Conservation (phyloP, 768 basidiomycete species). For the Phylloporus arenicola region DNA sequence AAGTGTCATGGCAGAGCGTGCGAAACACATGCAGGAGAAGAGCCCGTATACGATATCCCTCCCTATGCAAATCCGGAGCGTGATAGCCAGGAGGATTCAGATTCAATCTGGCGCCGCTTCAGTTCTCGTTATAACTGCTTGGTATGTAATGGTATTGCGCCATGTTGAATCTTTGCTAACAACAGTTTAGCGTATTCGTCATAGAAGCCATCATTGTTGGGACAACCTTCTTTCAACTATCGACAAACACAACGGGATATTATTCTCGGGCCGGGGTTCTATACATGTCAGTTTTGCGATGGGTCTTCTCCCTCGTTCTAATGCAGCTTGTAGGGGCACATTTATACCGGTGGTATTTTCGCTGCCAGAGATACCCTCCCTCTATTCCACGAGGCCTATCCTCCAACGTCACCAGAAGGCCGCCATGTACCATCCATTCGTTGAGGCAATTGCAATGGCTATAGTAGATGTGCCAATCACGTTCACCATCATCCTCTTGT, state of each 20-base stretch:
- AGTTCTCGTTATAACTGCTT: constrained; percentile 27
- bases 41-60: constrained; percentile 49
- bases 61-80: too few species aligned
- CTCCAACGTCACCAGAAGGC: constrained; percentile 38
- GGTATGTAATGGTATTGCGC: constrained; percentile 7
- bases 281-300: constrained; percentile 55
- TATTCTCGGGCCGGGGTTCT: constrained; percentile 75
- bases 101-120: constrained; percentile 38
- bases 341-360: constrained; percentile 55
- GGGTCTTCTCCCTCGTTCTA: background rate
- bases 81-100: constrained; percentile 43
- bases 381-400: constrained; percentile 43
- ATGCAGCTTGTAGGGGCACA: constrained; percentile 36
- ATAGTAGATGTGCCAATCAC: constrained; percentile 44
- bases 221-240: constrained; percentile 41
- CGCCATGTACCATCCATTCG: constrained; percentile 49
- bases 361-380: constrained; percentile 53
- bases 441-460: constrained; percentile 42
- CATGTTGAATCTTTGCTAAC: background rate
- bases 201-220: constrained; percentile 28
- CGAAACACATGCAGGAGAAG: constrained; percentile 38
- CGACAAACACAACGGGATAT: constrained; percentile 29
- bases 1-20: constrained; percentile 50
- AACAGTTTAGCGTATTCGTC: constrained; percentile 33
- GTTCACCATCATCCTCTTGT: constrained; percentile 31